Base-by-base conservation (phyloP, 2,329 filamentous ascomycete genomes). In the Lachnellula hyalina region DNA sequence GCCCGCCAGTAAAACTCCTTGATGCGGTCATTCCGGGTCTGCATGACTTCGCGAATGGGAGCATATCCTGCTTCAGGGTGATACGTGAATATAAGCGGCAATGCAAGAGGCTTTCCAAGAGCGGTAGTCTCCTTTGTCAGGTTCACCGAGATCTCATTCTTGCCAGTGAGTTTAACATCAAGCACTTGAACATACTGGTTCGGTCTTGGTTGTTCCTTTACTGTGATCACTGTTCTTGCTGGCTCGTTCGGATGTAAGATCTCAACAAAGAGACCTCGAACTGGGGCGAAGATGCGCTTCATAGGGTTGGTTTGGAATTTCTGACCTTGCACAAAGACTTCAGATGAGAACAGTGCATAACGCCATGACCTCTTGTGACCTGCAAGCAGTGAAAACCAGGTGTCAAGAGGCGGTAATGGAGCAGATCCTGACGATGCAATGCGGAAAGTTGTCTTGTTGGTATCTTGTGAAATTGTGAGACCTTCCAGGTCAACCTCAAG, bases 1-100 rank as follows among this genome's bases (percentile, higher is more conserved):
- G 95, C 86, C 64, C 86, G 86, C 85, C 96, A 99, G 80, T 99
- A 99, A 72, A 99, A 99, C 73, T 96, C 90, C 79, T 99, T 99
- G 79, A 99, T 97, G 61, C 90, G 89, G 70, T 99, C 93, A 70
- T 99, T 99, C 68, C 94, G 90, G 53, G 84, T 87, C 36, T 91
- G 83, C 94, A 99, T 99, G 60, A 97, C 88, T 73, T 99, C 94
- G 58, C 87, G 87, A 63, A 99, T 96, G 17, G 94, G 94, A n/a
- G 95, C 93, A 70, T 96, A 99, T 32, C 94, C 94, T 54, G 90
- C 87, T 73, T 97, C 93, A 2, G 94, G 94, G 70, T 92, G 89
- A 75, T 99, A 99, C 5, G 83, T 90, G 77, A 97, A 97, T 69
- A 86, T 84, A 62, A 99, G 84, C 21, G 89, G 87, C 55, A 99